Evolutionary conservation across 169 alveolate genomes (phyloP), one percentile per base, ranked within the genome.

Genomic region (Cryptosporidium canis): DNA sequence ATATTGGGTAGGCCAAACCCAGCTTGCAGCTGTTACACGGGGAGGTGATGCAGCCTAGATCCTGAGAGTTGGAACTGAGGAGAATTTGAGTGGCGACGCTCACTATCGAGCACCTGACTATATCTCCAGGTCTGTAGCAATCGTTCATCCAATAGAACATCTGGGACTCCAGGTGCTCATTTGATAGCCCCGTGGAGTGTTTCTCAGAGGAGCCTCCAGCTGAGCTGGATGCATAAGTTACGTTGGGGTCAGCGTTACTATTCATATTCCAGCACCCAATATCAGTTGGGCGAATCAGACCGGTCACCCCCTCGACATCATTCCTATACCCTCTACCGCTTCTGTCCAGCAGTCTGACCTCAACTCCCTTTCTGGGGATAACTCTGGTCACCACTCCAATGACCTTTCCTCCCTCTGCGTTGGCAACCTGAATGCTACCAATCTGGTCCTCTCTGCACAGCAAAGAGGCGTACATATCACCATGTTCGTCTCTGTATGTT

Each of bases 1-100:
- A 77, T 39, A 77, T 77, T 12, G 87, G 87, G 29, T 77, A 77
- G n/a, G 87, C 87, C 87, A 77, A 58, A 58, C 55, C 45, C 31
- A 31, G 33, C 8, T 37, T 39, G 24, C 87, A 77, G 51, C 35
- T 44, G 9, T 41, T 56, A 44, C 87, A 77, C 18, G 87, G 87
- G 31, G 87, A 21, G 37, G 61, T 58, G n/a, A 77, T 48, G 45
- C 87, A 77, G 21, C 87, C 87, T 27, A 77, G 51, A 18, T 58
- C 71, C 48, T 55, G 43, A 29, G 70, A 61, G 58, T 77, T 77
- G 3, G 87, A 58, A 8, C 77, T 58, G 47, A 77, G 39, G 16
- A 77, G 9, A 7, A 77, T 77, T n/a, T 77, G 87, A 6, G 87
- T 71, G 61, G 33, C 39, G 8, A 77, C 71, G 11, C 87, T 77